A percentile compares a stretch with the other conserved stretches of the same genome.
These are phyloP conservation scores for Citrus medica DNA, from an alignment of 345 rosid species.

Conservation along the genomic window DNA sequence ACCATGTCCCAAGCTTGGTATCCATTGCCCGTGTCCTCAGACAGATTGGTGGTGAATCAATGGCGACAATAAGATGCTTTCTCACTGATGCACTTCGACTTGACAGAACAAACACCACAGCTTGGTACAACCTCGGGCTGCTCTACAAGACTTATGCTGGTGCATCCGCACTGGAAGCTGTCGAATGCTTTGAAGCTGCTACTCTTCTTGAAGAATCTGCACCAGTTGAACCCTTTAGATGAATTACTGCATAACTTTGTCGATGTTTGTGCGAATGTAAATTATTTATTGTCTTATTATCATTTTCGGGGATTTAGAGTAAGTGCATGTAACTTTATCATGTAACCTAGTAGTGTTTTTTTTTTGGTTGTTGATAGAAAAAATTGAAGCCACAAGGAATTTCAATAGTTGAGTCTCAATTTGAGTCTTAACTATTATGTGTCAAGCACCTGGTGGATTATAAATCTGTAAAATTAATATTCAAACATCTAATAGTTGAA, in stretches of 20 bases:
- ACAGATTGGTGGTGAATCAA: constrained; percentile 31
- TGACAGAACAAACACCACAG: constrained; percentile 48
- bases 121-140: constrained; percentile 68
- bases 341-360: too few relatives aligned
- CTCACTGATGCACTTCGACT: constrained; percentile 51
- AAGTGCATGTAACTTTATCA: too few relatives aligned
- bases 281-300: background rate
- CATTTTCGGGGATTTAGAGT: background rate
- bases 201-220: constrained; percentile 50
- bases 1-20: constrained; percentile 57
- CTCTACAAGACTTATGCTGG: constrained; percentile 36
- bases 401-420: too few relatives aligned
- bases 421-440: too few relatives aligned
- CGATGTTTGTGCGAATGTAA: background rate
- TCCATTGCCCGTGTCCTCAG: constrained; percentile 48
- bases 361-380: background rate
- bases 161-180: constrained; percentile 40
- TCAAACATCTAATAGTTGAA: too few relatives aligned
- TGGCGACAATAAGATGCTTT: constrained; percentile 39
- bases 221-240: constrained; percentile 63
- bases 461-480: too few relatives aligned
- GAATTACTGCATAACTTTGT: constrained; percentile 1
- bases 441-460: too few relatives aligned
- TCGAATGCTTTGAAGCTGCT: constrained; percentile 63
- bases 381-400: background rate